phyloP scores from a whole-genome alignment of 805 yeast species.

The Yueomyces sp. region DNA sequence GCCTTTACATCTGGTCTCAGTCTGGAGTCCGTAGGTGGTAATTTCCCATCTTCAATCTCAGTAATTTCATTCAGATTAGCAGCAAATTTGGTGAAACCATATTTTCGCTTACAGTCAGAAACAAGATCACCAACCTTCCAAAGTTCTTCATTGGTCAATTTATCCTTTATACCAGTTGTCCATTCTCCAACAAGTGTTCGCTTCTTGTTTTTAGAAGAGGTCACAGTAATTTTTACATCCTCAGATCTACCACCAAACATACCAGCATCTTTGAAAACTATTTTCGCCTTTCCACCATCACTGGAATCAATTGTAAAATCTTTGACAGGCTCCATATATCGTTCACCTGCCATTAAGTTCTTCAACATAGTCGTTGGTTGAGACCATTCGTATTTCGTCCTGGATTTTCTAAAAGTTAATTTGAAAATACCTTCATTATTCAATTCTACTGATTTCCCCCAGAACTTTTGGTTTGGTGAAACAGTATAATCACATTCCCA shows the following conservation, averaged over 20 bases:
- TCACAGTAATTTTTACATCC: conserved; percentile 30
- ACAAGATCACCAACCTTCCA: conserved; percentile 68
- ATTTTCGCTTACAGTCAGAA: conserved; percentile 44
- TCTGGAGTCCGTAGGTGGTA: conserved; percentile 86
- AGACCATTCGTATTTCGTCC: conserved; percentile 62
- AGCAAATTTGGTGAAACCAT: conserved; percentile 77
- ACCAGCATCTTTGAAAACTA: conserved; percentile 68
- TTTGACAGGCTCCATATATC: conserved; percentile 78
- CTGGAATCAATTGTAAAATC: conserved; percentile 53
- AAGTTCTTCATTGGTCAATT: conserved; percentile 25
- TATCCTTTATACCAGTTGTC: conserved; percentile 53
- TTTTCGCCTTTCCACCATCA: conserved; percentile 53
- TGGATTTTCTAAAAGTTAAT: conserved; percentile 42
- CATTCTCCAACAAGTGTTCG: conserved; percentile 51
- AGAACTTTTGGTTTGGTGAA: conserved; percentile 72
- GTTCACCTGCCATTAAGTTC: conserved; percentile 88
- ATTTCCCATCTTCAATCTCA: conserved; percentile 40
- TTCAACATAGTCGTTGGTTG: conserved; percentile 76
- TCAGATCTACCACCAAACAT: conserved; percentile 80
- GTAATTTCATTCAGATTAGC: conserved; percentile 75
- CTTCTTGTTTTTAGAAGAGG: conserved; percentile 11
- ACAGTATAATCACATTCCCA: conserved; percentile 64
- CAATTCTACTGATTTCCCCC: conserved; percentile 90
- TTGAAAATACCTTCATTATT: conserved; percentile 58
- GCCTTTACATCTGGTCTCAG: conserved; percentile 70